Evolutionary conservation across 768 basidiomycete species (phyloP), one percentile per base, ranked within the genome.

Genomic region (Boletus bicolor): DNA sequence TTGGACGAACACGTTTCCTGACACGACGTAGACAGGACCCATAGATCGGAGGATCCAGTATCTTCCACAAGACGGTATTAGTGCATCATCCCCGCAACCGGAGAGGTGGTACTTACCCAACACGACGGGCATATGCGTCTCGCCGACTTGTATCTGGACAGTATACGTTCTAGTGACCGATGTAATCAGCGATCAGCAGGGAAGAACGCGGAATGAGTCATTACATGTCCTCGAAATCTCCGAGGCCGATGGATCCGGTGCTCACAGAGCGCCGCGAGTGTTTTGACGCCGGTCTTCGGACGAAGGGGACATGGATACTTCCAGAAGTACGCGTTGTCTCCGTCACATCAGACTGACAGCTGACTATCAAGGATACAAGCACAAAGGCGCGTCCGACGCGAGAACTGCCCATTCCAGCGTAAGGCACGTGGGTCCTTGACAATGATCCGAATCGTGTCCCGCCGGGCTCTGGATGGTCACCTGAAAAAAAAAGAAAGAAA

Each of bases 21-120:
- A 65, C 86, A 90, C 0, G 77, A 71, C 48, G 83, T 78, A 0
- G 86, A 86, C 28, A 85, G 69, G 10, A 86, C 78, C 89, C 89
- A 91, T 6, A 90, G 67, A 63, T 91, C 89, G 5, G 89, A 84
- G 3, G 89, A 91, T 43, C 89, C 89, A 2, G 87, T 89, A 59
- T 91, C 89, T 87, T 51, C 6, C 43, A n/a, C 41, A 19, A 36
- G 15, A 34, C 8, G 15, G 32, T 1, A 35, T 66, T 28, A 67
- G 49, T 21, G 28, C 37, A 2, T 12, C 26, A 14, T 26, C 34
- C 19, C 14, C 9, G 39, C 9, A 7, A 47, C 11, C 1, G 2
- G 6, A 32, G 14, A 38, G 26, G n/a, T 5, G 34, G 35, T n/a
- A 9, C 46, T 36, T 56, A 87, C 87, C 87, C 12, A 90, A 72